A percentile compares a stretch with the other conserved stretches of the same genome.
Evolutionary conservation across 2,329 filamentous ascomycete genomes (phyloP).

Genomic region (Fusarium sp.): DNA sequence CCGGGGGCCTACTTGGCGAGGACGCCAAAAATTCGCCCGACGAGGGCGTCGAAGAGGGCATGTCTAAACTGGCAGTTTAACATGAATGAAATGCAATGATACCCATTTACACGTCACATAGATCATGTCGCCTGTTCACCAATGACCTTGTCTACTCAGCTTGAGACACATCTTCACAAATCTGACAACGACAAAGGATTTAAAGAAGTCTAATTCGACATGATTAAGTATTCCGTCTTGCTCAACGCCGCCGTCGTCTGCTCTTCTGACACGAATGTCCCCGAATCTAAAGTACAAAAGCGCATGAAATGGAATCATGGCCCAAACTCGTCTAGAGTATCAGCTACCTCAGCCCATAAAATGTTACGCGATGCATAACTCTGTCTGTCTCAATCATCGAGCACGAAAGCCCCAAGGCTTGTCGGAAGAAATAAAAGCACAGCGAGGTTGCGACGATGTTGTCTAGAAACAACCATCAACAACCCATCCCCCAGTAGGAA

Average conservation of each 20-base stretch:
- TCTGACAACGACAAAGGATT: not conserved
- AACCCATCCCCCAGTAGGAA: not conserved
- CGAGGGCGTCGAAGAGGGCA: constrained; percentile 41
- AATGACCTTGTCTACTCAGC: not conserved
- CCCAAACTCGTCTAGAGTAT: constrained; percentile 49
- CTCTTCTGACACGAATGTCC: constrained; percentile 41
- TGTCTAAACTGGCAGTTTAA: constrained; percentile 47
- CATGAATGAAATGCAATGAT: constrained; percentile 34
- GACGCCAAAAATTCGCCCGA: constrained; percentile 32
- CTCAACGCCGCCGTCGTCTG: constrained; percentile 36
- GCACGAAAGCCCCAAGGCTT: constrained; percentile 35
- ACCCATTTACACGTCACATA: constrained; percentile 17
- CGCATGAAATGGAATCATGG: constrained; percentile 49
- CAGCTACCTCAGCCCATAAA: constrained; percentile 52
- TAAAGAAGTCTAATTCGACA: constrained; percentile 35
- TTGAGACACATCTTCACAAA: not conserved
- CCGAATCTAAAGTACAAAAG: constrained; percentile 57
- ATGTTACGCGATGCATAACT: constrained; percentile 51
- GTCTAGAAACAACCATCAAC: not conserved
- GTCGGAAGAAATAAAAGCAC: constrained; percentile 20
- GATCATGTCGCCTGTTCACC: not conserved
- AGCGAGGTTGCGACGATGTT: constrained; percentile 4
- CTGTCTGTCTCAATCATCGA: constrained; percentile 42
- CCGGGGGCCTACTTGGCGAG: constrained; percentile 34
- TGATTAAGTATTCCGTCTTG: constrained; percentile 40